Evolutionary conservation across 345 rosid genomes (phyloP), one percentile per base, ranked within the genome.

Genomic region (Ceriops decandra): DNA sequence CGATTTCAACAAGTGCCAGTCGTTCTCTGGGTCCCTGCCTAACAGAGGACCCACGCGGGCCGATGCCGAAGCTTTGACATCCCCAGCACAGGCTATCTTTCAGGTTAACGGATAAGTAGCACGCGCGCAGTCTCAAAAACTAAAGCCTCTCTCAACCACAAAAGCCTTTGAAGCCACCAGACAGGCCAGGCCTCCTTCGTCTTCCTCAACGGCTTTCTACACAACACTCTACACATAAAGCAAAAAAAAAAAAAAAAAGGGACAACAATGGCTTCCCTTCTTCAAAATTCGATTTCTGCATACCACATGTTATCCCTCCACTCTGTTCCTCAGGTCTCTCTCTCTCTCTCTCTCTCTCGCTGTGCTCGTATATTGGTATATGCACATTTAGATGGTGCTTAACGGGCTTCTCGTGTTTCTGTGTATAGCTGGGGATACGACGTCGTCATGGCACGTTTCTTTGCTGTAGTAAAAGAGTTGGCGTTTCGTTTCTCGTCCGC

Each of bases 211-310:
- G 13, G 4, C 11, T 15, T 20, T 11, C 52, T n/a, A 51, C 42
- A 20, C 63, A 60, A 60, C 63, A 52, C 72, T 38, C 59, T 33
- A 28, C 22, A 20, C 66, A 33, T 32, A 32, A 32, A 32, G 6
- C 57, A 59, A 64, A 60, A 5, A 60, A 27, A 28, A 5, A 16
- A 49, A 20, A 6, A 49, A 57, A 6, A 21, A 19, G 53, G 26
- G 46, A 58, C 24, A 56, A 26, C 80, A 70, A 88, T 93, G 98
- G 93, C 84, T 82, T 85, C 97, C 58, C 82, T 92, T 77, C 82
- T 92, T 77, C 91, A 81, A 67, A 83, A 80, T 63, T 76, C 78
- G n/a, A 80, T 82, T 31, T 82, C 90, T 63, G 68, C 80, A 60
- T 83, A 85, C 68, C 86, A 82, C 22, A 76, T 88, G 24, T 73